Evolutionary conservation across 75 land plant species (phyloP), one percentile per base, ranked within the genome.

Genomic region (Selaginella moellendorffii): DNA sequence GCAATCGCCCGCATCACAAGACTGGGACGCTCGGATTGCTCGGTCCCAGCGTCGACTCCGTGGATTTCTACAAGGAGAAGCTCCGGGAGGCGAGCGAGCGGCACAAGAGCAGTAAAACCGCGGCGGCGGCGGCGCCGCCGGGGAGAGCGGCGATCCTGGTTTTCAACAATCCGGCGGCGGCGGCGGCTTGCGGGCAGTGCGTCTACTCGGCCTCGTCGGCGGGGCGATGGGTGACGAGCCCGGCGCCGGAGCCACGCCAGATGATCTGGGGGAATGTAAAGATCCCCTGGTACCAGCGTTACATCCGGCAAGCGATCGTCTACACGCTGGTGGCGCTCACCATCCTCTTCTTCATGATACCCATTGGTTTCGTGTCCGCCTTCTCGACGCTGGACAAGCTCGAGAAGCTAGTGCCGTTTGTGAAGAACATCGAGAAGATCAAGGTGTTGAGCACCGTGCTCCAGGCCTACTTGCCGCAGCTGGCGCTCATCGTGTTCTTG

Each of bases 331-430:
- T 88, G 31, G 71, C 74, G 26, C 42, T 92, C 52, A 79, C 81
- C 17, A 70, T 92, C 25, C 30, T 85, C 29, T 92, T 92, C 60
- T 92, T 83, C 80, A 88, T 88, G 89, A 85, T 92, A 42, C 97
- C 97, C 0, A 85, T 88, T 29, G 69, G 76, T 14, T 42, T 78
- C 9, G 72, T 92, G 54, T 85, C 97, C 28, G 83, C 85, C 24
- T 30, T 92, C 29, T 88, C 90, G 59, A 82, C 95, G 5, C 67
- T 92, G 25, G 62, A 64, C 0, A 85, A 85, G 65, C 74, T 92
- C 63, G 62, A 29, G 68, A 79, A 76, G 59, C 27, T 70, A 29
- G 73, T 88, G 14, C 84, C 96, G 0, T 92, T 92, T 62, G 31
- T 92, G 64, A 83, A 83, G 69, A 61, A 67, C 23, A 27, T 88